phyloP scores from a whole-genome alignment of 2,329 filamentous ascomycete species.

The Aspergillus intermedius region DNA sequence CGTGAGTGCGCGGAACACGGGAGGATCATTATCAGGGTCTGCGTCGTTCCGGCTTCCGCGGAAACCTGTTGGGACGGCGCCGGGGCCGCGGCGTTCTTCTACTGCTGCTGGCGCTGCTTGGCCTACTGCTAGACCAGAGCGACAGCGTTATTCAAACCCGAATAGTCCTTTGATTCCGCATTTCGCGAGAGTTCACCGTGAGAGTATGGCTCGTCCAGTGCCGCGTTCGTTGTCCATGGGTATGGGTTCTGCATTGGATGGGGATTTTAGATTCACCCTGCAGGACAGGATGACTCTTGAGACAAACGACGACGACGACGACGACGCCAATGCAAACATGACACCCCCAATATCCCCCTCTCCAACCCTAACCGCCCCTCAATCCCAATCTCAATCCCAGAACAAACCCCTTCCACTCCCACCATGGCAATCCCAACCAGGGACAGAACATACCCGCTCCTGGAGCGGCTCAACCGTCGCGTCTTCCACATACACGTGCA shows the following conservation, averaged over 20 bases:
- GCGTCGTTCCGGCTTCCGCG: slow-evolving; percentile 27
- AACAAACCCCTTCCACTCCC: slow-evolving; percentile 17
- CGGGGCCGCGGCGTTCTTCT: slow-evolving; percentile 22
- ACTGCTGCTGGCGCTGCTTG: slow-evolving; percentile 8
- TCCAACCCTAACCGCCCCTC: neutral
- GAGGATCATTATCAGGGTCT: slow-evolving; percentile 11
- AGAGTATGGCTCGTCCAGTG: slow-evolving; percentile 9
- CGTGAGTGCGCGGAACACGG: too few species aligned
- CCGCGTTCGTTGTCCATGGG: slow-evolving; percentile 7
- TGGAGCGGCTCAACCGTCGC: slow-evolving; percentile 31
- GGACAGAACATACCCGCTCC: slow-evolving; percentile 17
- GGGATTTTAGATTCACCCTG: slow-evolving; percentile 3
- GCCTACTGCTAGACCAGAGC: slow-evolving; percentile 13
- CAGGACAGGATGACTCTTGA: neutral
- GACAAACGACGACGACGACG: too few species aligned
- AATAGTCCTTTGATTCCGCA: slow-evolving; percentile 24
- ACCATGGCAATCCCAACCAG: too few species aligned
- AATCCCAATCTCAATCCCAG: slow-evolving; percentile 7
- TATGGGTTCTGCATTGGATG: slow-evolving; percentile 5
- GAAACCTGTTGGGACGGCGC: slow-evolving; percentile 29
- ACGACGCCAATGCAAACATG: neutral
- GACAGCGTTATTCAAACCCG: slow-evolving; percentile 5
- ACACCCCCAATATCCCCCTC: neutral
- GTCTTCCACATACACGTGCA: slow-evolving; percentile 18
- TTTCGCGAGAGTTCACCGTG: slow-evolving; percentile 18